phyloP scores from a whole-genome alignment of 805 yeast species.

The Yamadazyma laniorum region DNA sequence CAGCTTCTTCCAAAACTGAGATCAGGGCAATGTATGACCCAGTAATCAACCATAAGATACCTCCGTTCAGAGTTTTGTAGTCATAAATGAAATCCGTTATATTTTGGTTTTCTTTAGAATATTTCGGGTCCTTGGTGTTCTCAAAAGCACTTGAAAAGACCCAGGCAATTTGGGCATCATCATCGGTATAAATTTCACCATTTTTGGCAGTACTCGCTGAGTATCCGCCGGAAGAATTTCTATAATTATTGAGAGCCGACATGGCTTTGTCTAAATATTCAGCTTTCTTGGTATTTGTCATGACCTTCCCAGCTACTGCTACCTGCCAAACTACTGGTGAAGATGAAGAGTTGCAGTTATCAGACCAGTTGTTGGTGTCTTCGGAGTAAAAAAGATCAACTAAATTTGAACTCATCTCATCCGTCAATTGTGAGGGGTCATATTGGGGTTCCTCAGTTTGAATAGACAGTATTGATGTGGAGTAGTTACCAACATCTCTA shows the following conservation, averaged over 20 bases:
- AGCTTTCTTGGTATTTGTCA: conserved; percentile 11
- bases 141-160: conserved; percentile 17
- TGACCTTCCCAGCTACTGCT: conserved; percentile 25
- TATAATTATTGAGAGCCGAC: conserved; percentile 15
- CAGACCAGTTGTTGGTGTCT: conserved; percentile 14
- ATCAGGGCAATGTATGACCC: conserved; percentile 23
- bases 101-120: conserved; percentile 9
- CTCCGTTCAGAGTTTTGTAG: conserved; percentile 61
- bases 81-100: conserved; percentile 53
- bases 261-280: conserved; percentile 9
- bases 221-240: conserved; percentile 17
- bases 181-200: conserved; percentile 25
- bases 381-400: conserved; percentile 11
- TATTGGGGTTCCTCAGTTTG: conserved; percentile 16
- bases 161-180: conserved; percentile 26
- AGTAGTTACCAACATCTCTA: conserved; percentile 10
- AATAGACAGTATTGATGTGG: conserved; percentile 12
- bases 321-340: conserved; percentile 23
- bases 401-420: conserved; percentile 5
- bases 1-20: conserved; percentile 23
- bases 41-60: conserved; percentile 19
- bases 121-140: conserved; percentile 1
- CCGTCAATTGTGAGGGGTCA: conserved; percentile 11
- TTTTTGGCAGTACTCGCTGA: conserved; percentile 23
- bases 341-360: conserved; percentile 12